Percentiles rank a stretch among this genome's conserved stretches.
Evolutionary conservation across 1,284 basidiomycete genomes (phyloP).

Genomic region (Boletus smithii): DNA sequence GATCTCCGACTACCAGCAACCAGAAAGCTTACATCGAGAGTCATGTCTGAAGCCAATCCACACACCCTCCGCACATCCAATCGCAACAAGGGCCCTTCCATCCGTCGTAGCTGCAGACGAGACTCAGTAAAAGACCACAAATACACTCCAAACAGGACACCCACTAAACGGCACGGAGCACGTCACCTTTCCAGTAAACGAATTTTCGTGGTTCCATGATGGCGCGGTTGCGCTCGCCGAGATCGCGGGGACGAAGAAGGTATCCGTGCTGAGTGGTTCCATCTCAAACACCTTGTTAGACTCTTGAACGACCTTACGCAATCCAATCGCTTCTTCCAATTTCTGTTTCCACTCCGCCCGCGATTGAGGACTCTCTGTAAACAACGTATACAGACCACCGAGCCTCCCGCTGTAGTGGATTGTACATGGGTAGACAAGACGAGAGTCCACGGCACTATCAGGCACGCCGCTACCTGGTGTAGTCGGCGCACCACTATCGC

Average conservation of each 20-base stretch:
- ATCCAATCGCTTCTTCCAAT: slow-evolving; percentile 81
- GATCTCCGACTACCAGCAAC: not conserved
- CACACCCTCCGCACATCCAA: slow-evolving; percentile 93
- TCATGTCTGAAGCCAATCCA: slow-evolving; percentile 95
- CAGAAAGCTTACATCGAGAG: slow-evolving; percentile 60
- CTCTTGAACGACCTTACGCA: slow-evolving; percentile 86
- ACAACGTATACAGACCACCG: slow-evolving; percentile 81
- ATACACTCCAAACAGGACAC: slow-evolving; percentile 31
- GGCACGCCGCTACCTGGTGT: slow-evolving; percentile 35
- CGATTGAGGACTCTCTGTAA: slow-evolving; percentile 74
- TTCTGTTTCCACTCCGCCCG: slow-evolving; percentile 87
- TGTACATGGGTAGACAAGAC: slow-evolving; percentile 77
- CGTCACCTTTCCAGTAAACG: slow-evolving; percentile 86
- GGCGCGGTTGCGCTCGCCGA: slow-evolving; percentile 45
- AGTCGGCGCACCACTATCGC: slow-evolving; percentile 29
- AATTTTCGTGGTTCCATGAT: slow-evolving; percentile 65
- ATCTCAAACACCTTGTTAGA: slow-evolving; percentile 91
- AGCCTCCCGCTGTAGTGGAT: slow-evolving; percentile 82
- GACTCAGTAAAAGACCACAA: slow-evolving; percentile 8
- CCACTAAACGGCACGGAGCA: slow-evolving; percentile 91
- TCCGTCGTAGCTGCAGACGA: slow-evolving; percentile 66
- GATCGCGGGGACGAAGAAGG: slow-evolving; percentile 72
- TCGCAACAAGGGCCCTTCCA: slow-evolving; percentile 80
- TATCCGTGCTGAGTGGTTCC: slow-evolving; percentile 80
- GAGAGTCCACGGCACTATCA: slow-evolving; percentile 53